These are phyloP conservation scores for Aspergillus coremiiformis DNA, from an alignment of 495 filamentous ascomycete species.

Conservation along the genomic window DNA sequence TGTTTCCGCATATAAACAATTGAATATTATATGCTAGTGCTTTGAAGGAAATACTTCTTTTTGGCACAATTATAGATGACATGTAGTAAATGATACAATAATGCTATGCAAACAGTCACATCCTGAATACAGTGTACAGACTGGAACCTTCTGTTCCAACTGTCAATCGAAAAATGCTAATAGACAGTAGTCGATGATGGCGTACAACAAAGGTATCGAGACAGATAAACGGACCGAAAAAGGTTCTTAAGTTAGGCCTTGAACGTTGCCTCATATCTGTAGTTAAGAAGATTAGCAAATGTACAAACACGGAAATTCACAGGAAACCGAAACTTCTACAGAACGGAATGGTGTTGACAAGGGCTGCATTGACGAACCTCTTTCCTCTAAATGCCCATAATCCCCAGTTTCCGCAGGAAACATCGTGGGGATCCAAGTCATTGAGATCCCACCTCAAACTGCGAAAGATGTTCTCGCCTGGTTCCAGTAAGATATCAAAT, in stretches of 20 bases:
- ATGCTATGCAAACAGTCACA: neutral
- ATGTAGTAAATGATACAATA: neutral
- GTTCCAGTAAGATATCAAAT: slow-evolving; percentile 84
- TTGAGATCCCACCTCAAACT: slow-evolving; percentile 97
- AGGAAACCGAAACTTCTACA: neutral
- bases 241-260: slow-evolving; percentile 14
- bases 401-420: slow-evolving; percentile 94
- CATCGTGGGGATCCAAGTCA: slow-evolving; percentile 87
- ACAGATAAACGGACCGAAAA: neutral
- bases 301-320: neutral
- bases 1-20: neutral
- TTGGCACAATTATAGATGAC: neutral
- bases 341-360: slow-evolving; percentile 1
- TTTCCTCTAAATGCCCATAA: slow-evolving; percentile 96
- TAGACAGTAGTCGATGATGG: neutral
- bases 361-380: slow-evolving; percentile 74
- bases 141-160: neutral
- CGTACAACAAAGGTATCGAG: neutral
- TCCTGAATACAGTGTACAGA: neutral
- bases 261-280: slow-evolving; percentile 38
- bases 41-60: neutral
- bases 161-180: neutral
- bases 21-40: neutral
- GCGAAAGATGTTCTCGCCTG: slow-evolving; percentile 88
- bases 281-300: slow-evolving; percentile 3